A percentile compares a stretch with the other conserved stretches of the same genome.
phyloP scores from a whole-genome alignment of 192 early-diverging fungal genomes.

The Diversispora eburnea region DNA sequence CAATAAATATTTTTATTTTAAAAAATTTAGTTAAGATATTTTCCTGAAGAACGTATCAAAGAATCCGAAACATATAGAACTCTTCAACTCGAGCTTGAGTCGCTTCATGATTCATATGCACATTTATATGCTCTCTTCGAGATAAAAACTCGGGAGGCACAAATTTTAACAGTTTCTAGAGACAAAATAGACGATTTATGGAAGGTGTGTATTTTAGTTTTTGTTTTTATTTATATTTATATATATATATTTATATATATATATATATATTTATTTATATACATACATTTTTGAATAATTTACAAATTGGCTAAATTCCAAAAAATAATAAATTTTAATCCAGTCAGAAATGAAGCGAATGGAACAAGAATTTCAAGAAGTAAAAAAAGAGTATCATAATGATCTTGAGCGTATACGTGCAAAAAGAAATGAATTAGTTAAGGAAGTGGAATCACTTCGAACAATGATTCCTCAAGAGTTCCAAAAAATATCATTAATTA shows the following conservation, averaged over 20 bases:
- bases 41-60: conserved; percentile 15
- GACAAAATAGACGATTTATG: background rate
- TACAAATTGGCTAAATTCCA: background rate
- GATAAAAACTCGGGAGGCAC: background rate
- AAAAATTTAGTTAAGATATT: conserved; percentile 4
- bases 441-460: conserved; percentile 33
- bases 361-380: background rate
- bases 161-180: background rate
- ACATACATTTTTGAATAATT: background rate
- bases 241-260: background rate
- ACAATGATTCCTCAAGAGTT: conserved; percentile 28
- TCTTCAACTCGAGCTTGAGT: conserved; percentile 4
- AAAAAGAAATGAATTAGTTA: conserved; percentile 31
- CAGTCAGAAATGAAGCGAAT: conserved; percentile 8
- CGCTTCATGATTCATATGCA: background rate
- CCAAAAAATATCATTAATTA: conserved; percentile 17
- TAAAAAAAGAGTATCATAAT: conserved; percentile 3
- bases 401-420: conserved; percentile 32
- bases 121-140: background rate
- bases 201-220: background rate
- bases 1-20: background rate
- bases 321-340: background rate
- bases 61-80: background rate
- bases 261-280: background rate
- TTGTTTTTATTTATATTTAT: background rate